These are phyloP conservation scores for Neltuma alba DNA, from an alignment of 306 rosid species.

Conservation along the genomic window DNA sequence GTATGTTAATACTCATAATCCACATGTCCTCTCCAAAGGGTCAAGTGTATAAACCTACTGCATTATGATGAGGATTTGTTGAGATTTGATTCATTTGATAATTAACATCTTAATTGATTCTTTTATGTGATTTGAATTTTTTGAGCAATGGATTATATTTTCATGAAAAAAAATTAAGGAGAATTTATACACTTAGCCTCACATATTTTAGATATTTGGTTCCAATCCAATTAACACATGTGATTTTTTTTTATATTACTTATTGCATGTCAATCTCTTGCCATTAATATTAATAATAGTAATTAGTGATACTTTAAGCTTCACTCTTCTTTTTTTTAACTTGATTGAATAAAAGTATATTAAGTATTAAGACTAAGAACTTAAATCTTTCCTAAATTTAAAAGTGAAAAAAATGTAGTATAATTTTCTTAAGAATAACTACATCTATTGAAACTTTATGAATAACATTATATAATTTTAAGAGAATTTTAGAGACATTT, in stretches of 20 bases:
- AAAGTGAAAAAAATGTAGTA: too few relatives aligned
- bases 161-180: neutral
- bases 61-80: neutral
- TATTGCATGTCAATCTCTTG: too few relatives aligned
- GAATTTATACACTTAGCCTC: too few relatives aligned
- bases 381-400: too few relatives aligned
- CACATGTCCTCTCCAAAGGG: neutral
- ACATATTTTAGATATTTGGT: neutral
- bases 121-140: neutral
- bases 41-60: neutral
- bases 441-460: too few relatives aligned
- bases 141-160: neutral
- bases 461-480: too few relatives aligned
- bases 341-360: too few relatives aligned
- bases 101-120: neutral
- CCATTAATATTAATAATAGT: too few relatives aligned
- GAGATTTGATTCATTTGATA: neutral
- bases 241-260: too few relatives aligned
- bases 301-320: too few relatives aligned
- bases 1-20: neutral
- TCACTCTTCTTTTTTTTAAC: neutral
- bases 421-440: too few relatives aligned
- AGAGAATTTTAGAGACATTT: neutral
- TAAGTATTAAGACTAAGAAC: too few relatives aligned
- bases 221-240: neutral